phyloP scores from a whole-genome alignment of 1,284 basidiomycete species.

The Cystobasidiaceae sp. region DNA sequence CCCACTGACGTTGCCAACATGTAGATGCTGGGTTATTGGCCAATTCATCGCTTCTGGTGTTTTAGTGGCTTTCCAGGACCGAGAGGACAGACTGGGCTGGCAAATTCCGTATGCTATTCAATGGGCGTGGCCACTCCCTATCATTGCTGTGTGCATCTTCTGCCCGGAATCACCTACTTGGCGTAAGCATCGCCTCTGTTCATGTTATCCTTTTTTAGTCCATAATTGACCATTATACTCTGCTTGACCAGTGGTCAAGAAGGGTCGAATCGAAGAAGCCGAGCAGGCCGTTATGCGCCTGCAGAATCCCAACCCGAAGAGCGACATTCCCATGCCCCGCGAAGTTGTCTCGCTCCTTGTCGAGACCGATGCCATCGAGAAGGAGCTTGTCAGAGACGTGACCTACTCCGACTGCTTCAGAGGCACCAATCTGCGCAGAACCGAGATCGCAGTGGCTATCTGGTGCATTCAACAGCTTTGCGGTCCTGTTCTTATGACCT shows the following conservation, averaged over 20 bases:
- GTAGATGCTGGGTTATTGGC: constrained; percentile 49
- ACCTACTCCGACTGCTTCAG: constrained; percentile 51
- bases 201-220: not conserved
- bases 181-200: not conserved
- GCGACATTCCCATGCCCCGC: constrained; percentile 46
- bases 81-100: constrained; percentile 23
- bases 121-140: constrained; percentile 44
- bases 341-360: constrained; percentile 50
- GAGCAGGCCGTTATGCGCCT: constrained; percentile 48
- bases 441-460: constrained; percentile 46
- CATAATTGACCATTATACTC: not conserved
- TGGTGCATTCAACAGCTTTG: constrained; percentile 37
- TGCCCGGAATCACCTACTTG: constrained; percentile 42
- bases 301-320: constrained; percentile 44
- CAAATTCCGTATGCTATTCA: constrained; percentile 49
- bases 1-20: not conserved
- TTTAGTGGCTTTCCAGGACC: constrained; percentile 44
- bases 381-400: constrained; percentile 44
- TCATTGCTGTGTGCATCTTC: constrained; percentile 45
- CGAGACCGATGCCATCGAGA: constrained; percentile 49
- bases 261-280: constrained; percentile 51
- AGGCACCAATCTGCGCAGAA: constrained; percentile 48
- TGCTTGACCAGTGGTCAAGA: constrained; percentile 46
- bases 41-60: constrained; percentile 49
- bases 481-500: constrained; percentile 15